Base-by-base conservation (phyloP, 768 basidiomycete genomes). In the Naganishia onofrii region DNA sequence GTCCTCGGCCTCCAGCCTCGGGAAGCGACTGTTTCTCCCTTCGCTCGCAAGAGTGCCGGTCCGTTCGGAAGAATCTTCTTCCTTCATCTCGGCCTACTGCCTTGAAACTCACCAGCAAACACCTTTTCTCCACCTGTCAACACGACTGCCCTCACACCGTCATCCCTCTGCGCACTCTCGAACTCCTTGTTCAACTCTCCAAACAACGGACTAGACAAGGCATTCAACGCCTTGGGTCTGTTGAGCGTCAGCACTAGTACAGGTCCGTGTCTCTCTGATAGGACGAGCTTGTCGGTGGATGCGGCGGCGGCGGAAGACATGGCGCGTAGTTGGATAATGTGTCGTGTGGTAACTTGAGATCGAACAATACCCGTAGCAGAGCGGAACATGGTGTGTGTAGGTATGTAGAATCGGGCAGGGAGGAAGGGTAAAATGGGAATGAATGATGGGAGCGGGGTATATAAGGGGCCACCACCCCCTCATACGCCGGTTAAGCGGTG, bases 51-150 rank as follows among this genome's bases (percentile, higher is more conserved):
- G 12, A 12, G 12, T 4, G 12, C 34, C 4, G 34, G 6, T 36
- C 4, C 34, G 34, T 12, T 36, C 34, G 34, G 34, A 36, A 12
- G 34, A 36, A 12, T 5, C 6, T 36, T n/a, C 34, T 12, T 36
- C 34, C 34, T 36, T 4, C 12, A 26, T 19, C 66, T n/a, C 15
- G 3, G 23, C 26, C 31, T 19, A 6, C 12, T 26, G n/a, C 34
- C 28, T 4, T 51, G 42, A 36, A 9, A 82, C 88, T 70, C 75
- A 89, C 93, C 93, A 70, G 95, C 95, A 79, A 99, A 99, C 3
- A 92, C 94, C 81, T 85, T 89, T 72, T 91, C 91, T 31, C 90
- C 91, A 1, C 95, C 95, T 0, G 95, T 98, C 66, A 99, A 80
- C 17, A 99, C 93, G 76, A 97, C 86, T 6, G 92, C 92, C 54